phyloP scores from a whole-genome alignment of 2,329 filamentous ascomycete genomes.

The Nemania sp. region DNA sequence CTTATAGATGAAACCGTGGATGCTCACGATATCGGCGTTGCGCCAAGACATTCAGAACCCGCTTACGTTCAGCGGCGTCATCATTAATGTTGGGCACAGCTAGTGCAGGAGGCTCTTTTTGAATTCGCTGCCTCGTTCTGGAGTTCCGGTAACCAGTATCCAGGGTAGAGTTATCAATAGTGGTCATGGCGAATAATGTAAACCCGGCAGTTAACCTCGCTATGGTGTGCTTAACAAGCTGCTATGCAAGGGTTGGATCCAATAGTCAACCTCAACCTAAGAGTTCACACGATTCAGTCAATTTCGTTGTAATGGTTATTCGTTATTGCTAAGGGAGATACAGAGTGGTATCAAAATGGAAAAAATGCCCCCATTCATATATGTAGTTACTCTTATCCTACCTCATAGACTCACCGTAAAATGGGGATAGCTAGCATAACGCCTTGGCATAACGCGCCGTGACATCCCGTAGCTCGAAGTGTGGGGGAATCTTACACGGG shows the following conservation, averaged over 20 bases:
- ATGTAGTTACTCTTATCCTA: conserved; percentile 6
- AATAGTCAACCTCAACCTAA: background rate
- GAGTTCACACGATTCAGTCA: background rate
- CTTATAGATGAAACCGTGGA: background rate
- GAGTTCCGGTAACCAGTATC: conserved; percentile 34
- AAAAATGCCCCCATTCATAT: conserved; percentile 1
- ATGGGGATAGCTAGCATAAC: conserved; percentile 28
- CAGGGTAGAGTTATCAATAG: background rate
- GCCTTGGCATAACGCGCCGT: conserved; percentile 36
- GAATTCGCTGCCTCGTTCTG: conserved; percentile 53
- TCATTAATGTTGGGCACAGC: conserved; percentile 62
- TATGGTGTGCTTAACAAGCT: background rate
- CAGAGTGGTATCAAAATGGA: background rate
- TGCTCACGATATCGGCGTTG: conserved; percentile 64
- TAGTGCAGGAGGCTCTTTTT: conserved; percentile 57
- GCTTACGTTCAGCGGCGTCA: conserved; percentile 65
- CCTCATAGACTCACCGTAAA: conserved; percentile 1
- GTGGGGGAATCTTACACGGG: too few species aligned
- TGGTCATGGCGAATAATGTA: conserved; percentile 13
- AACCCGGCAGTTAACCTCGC: background rate
- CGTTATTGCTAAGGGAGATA: conserved; percentile 28
- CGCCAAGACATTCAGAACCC: conserved; percentile 65
- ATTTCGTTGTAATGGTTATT: conserved; percentile 19
- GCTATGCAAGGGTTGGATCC: background rate
- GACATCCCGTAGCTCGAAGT: too few species aligned